Base-by-base conservation (phyloP, 805 yeast genomes). In the Metschnikowia anglica region DNA sequence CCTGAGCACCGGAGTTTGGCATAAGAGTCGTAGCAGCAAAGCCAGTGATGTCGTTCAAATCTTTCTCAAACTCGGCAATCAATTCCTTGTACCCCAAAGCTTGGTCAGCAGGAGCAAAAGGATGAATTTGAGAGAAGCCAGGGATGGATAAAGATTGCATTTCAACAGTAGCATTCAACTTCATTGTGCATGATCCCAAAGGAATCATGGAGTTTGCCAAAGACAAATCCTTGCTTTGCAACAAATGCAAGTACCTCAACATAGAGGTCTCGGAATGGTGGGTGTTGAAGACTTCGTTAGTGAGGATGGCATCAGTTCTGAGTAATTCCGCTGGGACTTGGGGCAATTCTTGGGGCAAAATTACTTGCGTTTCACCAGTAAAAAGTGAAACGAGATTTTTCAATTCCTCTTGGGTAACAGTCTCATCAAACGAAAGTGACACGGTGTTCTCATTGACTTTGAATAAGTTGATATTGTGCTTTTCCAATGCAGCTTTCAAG, bases 1-100 rank as follows among this genome's bases (percentile, higher is more conserved):
- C 99, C 66, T 91, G 97, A 29, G 99, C 98, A 53, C 99, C 99
- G 29, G 97, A 88, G 63, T 93, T 93, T 49, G 99, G 99, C 83
- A 88, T 95, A 46, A 88, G 70, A 2, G 97, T 86, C 16, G 95
- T 84, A 30, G 87, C 91, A 47, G 82, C 87, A 58, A 93, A 88
- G 0, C 98, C 98, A 9, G 99, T 91, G 51, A 93, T 90, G 51
- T 85, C 88, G 43, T 90, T 86, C 53, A 93, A 73, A 65, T 93
- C 98, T 27, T 73, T 69, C 63, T 87, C 96, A 25, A 93, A 77
- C 59, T 87, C 95, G 17, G 65, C 59, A 38, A 90, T 79, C 46
- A 93, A 67, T 60, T 85, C 84, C 52, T 75, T 62, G 66, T 91
- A 93, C 28, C 99, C 99, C 52, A 71, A 59, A n/a, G 95, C 93